Evolutionary conservation across 306 rosid species (phyloP).

Genomic region (Psophocarpus tetragonolobus): DNA sequence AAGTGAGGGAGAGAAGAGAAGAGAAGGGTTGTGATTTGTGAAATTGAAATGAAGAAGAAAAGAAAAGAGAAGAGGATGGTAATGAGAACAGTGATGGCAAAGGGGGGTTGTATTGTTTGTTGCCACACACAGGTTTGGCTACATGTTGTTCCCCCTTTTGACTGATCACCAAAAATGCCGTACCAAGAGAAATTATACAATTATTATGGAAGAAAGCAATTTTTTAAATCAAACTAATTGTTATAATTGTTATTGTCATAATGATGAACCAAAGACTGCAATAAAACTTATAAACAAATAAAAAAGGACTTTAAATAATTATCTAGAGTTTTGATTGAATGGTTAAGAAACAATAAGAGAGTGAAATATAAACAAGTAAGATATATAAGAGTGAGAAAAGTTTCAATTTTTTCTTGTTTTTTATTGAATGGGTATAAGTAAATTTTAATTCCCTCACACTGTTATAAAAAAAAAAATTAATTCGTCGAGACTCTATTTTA

Average conservation of each 20-base stretch:
- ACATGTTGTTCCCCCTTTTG: slow-evolving; percentile 37
- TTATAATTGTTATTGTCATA: slow-evolving; percentile 2
- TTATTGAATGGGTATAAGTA: too few relatives aligned
- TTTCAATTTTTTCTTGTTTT: neutral
- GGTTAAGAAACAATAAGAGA: slow-evolving; percentile 19
- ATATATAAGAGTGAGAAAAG: slow-evolving; percentile 10
- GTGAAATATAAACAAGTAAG: slow-evolving; percentile 21
- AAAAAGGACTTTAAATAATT: neutral
- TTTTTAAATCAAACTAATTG: neutral
- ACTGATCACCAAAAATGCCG: slow-evolving; percentile 31
- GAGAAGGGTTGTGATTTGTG: neutral
- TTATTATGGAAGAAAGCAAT: neutral
- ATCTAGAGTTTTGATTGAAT: neutral
- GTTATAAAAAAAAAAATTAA: too few relatives aligned
- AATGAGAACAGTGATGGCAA: slow-evolving; percentile 12
- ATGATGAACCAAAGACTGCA: slow-evolving; percentile 17
- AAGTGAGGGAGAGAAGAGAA: neutral
- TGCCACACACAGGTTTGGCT: slow-evolving; percentile 43
- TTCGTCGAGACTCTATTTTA: too few relatives aligned
- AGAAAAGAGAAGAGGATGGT: slow-evolving; percentile 2
- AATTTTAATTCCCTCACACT: too few relatives aligned
- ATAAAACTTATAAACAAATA: slow-evolving; percentile 21
- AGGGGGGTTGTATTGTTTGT: slow-evolving; percentile 20
- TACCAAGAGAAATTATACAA: slow-evolving; percentile 24
- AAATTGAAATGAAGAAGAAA: neutral